Percentiles rank a stretch among this genome's conserved stretches.
These are phyloP conservation scores for Silene uniflora DNA, from an alignment of 148 eudicot species.

Conservation along the genomic window DNA sequence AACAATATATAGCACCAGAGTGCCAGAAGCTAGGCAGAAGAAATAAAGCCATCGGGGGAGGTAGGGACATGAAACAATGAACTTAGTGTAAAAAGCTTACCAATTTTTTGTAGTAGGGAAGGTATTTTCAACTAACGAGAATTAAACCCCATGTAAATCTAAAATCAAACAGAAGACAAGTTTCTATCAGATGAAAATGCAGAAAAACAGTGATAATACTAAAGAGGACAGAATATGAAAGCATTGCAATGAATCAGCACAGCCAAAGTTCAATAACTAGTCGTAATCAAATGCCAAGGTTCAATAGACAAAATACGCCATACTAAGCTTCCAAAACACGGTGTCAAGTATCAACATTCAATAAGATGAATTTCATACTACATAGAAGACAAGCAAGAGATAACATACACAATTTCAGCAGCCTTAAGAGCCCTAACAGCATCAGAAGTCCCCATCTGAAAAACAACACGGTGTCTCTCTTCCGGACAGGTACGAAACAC, in stretches of 20 bases:
- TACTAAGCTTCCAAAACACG: neutral
- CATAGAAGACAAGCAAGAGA: neutral
- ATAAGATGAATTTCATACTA: neutral
- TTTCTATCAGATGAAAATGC: neutral
- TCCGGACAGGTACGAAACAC: slow-evolving; percentile 79
- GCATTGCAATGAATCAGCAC: neutral
- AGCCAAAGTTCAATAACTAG: neutral
- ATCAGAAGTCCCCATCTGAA: slow-evolving; percentile 87
- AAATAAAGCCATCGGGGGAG: no score
- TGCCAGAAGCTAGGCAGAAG: no score
- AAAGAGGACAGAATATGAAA: neutral
- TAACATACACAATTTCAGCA: slow-evolving; percentile 72
- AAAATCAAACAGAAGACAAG: neutral
- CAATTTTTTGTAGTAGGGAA: no score
- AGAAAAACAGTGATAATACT: neutral
- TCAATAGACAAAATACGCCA: no score
- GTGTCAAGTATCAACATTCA: neutral
- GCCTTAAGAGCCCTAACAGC: slow-evolving; percentile 73
- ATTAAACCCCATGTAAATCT: neutral
- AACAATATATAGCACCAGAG: neutral
- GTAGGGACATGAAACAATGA: neutral
- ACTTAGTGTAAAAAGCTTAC: neutral
- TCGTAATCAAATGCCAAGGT: neutral
- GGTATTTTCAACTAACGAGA: neutral
- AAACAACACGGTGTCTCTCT: slow-evolving; percentile 60